Evolutionary conservation across 192 early-diverging fungal species (phyloP), one percentile per base, ranked within the genome.

Genomic region (Geosiphon pyriformis): DNA sequence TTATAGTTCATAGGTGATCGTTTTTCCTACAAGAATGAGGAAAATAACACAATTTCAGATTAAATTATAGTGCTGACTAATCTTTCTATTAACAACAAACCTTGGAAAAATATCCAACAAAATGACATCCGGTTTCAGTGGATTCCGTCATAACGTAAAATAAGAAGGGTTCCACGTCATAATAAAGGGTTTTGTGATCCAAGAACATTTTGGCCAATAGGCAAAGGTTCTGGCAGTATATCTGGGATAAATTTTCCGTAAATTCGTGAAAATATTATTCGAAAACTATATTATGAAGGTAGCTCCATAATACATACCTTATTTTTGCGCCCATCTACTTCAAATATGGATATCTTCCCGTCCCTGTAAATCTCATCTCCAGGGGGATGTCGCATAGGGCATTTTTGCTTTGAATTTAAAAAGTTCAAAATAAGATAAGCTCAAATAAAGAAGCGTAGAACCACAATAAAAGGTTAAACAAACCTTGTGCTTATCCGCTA

Each of bases 71-170:
- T 55, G 53, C 23, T 1, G 11, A 8, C 23, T 64, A 65, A 15
- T 15, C 46, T 25, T 32, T 26, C 17, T 4, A 59, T 30, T 4
- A 65, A 11, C 26, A 15, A 23, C 53, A 33, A 72, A 79, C 83
- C 63, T 99, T 99, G 29, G 94, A 96, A 78, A 95, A 98, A 64
- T 98, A 98, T 0, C 95, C 96, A 25, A 96, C 91, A 76, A 99
- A 92, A 68, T 94, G 92, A 70, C 86, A 90, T 20, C 89, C 90
- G 10, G 68, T 20, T 35, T 81, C 71, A 51, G 91, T 88, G 32
- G 82, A 80, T 74, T 97, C 94, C 1, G 91, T 93, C 81, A 98
- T 81, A 20, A 98, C 80, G 67, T 98, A 98, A 66, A 98, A 98
- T 31, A 98, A 76, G 71, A 97, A 98, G 12, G 96, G 95, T 64